phyloP scores from a whole-genome alignment of 2,329 filamentous ascomycete species.

The Botrytis deweyae region DNA sequence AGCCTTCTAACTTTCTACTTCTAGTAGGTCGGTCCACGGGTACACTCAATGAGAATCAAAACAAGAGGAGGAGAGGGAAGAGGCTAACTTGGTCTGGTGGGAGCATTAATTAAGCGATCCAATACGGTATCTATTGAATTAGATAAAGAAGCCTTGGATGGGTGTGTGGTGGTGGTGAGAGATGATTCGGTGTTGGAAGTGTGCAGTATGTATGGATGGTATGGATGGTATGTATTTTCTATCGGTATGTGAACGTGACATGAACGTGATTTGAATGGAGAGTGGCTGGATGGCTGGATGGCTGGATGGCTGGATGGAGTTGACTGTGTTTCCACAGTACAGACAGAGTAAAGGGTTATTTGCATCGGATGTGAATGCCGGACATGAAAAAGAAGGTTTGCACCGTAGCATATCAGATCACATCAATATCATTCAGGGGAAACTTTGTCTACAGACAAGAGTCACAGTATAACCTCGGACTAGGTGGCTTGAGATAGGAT shows the following conservation, averaged over 20 bases:
- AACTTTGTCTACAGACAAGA: neutral
- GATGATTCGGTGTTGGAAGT: neutral
- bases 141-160: constrained; percentile 5
- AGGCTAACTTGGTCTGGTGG: neutral
- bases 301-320: neutral
- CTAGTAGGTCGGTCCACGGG: neutral
- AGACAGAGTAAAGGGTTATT: neutral
- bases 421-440: neutral
- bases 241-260: neutral
- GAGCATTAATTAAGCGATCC: neutral
- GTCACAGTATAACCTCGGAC: neutral
- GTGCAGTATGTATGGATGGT: neutral
- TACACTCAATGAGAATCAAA: neutral
- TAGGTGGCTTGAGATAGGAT: neutral
- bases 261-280: neutral
- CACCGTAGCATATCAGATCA: neutral
- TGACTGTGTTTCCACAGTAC: neutral
- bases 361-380: neutral
- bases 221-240: too few relatives aligned
- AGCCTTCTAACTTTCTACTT: neutral
- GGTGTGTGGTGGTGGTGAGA: neutral
- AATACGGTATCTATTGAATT: neutral
- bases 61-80: neutral
- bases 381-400: neutral
- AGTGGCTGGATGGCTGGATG: too few relatives aligned